phyloP scores from a whole-genome alignment of 805 yeast genomes.

The Candida boidinii region DNA sequence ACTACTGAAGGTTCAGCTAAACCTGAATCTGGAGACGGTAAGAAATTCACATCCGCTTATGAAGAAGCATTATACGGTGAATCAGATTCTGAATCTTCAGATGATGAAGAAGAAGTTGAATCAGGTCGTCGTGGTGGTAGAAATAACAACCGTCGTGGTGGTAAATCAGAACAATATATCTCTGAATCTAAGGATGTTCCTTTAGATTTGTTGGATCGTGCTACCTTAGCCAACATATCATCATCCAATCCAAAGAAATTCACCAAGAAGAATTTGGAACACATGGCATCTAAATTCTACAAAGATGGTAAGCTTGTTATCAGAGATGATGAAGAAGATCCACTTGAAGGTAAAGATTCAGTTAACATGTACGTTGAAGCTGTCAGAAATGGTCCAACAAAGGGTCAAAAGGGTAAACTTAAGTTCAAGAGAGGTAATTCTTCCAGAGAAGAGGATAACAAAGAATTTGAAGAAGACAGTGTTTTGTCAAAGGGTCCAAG shows the following conservation, averaged over 20 bases:
- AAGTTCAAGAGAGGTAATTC: constrained; percentile 67
- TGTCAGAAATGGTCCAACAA: constrained; percentile 82
- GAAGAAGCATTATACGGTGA: constrained; percentile 85
- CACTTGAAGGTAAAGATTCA: constrained; percentile 44
- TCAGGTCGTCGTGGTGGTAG: constrained; percentile 11
- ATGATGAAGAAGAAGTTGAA: constrained; percentile 20
- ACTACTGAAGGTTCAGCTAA: constrained; percentile 9
- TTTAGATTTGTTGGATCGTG: constrained; percentile 79
- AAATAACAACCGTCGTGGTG: constrained; percentile 5
- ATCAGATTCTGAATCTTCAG: constrained; percentile 45
- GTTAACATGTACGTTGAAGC: constrained; percentile 93
- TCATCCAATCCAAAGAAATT: constrained; percentile 72
- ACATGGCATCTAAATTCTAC: constrained; percentile 31
- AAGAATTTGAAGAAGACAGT: constrained; percentile 46
- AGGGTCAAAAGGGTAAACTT: constrained; percentile 88
- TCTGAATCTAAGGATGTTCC: constrained; percentile 70
- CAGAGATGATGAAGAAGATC: constrained; percentile 38
- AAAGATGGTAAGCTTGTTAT: constrained; percentile 65
- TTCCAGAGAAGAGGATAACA: constrained; percentile 28
- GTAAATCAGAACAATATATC: constrained; percentile 50
- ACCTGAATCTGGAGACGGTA: constrained; percentile 13
- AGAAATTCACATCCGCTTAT: constrained; percentile 69
- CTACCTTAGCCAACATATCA: constrained; percentile 79
- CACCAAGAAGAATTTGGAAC: constrained; percentile 31
- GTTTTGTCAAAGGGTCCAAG: constrained; percentile 19